Conservation (phyloP, 2,329 filamentous ascomycete species). For the Aspergillus sp. region DNA sequence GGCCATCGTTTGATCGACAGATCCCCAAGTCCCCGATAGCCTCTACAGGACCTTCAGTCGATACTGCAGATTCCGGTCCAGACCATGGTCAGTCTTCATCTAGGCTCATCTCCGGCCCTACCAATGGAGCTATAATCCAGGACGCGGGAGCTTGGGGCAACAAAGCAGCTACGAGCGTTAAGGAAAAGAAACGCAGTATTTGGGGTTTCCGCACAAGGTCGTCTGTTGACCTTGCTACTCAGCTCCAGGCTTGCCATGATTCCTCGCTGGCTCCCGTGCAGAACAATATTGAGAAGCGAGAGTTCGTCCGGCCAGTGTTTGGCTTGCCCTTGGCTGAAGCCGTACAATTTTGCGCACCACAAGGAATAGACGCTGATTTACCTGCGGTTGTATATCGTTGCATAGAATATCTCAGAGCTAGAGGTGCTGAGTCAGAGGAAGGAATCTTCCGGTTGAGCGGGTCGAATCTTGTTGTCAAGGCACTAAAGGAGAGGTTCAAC, state of each 20-base stretch:
- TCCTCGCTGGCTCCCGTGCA: slow-evolving; percentile 52
- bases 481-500: slow-evolving; percentile 89
- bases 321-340: slow-evolving; percentile 84
- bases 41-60: slow-evolving; percentile 30
- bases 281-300: slow-evolving; percentile 51
- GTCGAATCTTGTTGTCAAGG: slow-evolving; percentile 93
- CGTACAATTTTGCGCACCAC: slow-evolving; percentile 74
- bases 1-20: slow-evolving; percentile 40
- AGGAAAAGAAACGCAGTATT: slow-evolving; percentile 77
- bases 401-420: slow-evolving; percentile 85
- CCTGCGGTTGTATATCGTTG: slow-evolving; percentile 94
- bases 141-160: slow-evolving; percentile 86
- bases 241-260: slow-evolving; percentile 36
- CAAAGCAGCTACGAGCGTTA: slow-evolving; percentile 63
- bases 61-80: slow-evolving; percentile 31
- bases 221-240: slow-evolving; percentile 64
- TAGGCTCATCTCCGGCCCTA: slow-evolving; percentile 77
- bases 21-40: slow-evolving; percentile 37
- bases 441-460: slow-evolving; percentile 96
- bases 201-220: slow-evolving; percentile 67
- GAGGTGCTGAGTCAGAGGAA: slow-evolving; percentile 81
- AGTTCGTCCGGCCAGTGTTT: slow-evolving; percentile 72
- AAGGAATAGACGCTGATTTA: slow-evolving; percentile 70
- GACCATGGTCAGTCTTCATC: slow-evolving; percentile 32
- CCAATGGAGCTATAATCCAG: slow-evolving; percentile 79